Base-by-base conservation (phyloP, 768 basidiomycete genomes). In the Mycena vulgaris region DNA sequence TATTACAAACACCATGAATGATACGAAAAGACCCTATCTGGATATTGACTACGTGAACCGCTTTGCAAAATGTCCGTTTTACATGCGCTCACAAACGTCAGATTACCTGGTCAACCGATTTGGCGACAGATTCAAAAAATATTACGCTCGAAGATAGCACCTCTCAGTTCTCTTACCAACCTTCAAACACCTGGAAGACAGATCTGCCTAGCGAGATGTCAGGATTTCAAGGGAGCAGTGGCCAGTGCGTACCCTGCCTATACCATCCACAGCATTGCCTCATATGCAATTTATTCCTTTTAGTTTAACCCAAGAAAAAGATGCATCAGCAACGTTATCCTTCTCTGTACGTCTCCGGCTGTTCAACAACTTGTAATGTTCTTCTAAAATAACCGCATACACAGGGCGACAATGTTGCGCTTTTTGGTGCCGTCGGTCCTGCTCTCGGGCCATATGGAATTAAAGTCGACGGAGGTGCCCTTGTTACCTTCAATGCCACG, bases 341-440 rank as follows among this genome's bases (percentile, higher is more conserved):
- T 77, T 77, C 31, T 66, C 71, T 45, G 76, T 77, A 2, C 28
- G 75, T 68, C 5, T n/a, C 21, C 21, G n/a, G 11, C 17, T 16
- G 2, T 52, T 23, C 23, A 27, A 11, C 4, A 9, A 9, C 14
- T 52, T 28, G 11, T 52, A 7, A 16, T 8, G 5, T 25, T 30
- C 27, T 16, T 5, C 47, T 40, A 27, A 23, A 57, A 33, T 25
- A 11, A n/a, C 45, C 21, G 30, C 14, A 35, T 30, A 23, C n/a
- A 45, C 31, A 66, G 70, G 53, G 78, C 66, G 33, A 75, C 75
- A 69, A 73, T 72, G 47, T 84, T 64, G 56, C 79, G 25, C 77
- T 84, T 27, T 80, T 79, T 30, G 84, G 85, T 7, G n/a, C 80
- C 6, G 79, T 84, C 37, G 77, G 79, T n/a, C 77, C 78, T 27